Percentiles rank a stretch among this genome's conserved stretches.
Evolutionary conservation across 495 filamentous ascomycete species (phyloP).

Genomic region (Podospora pseudopauciseta): DNA sequence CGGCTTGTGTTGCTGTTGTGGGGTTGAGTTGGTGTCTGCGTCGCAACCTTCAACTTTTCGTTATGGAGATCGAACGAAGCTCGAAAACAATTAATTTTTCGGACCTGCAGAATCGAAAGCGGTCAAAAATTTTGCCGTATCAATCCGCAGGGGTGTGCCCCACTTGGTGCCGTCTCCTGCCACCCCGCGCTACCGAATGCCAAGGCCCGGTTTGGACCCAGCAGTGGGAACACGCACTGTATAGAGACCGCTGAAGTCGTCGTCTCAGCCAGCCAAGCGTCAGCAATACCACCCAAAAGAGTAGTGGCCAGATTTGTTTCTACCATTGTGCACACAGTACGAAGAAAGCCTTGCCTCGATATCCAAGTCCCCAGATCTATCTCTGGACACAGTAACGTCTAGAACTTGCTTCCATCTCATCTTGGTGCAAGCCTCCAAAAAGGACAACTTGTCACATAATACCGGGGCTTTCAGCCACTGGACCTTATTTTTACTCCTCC

Average conservation of each 20-base stretch:
- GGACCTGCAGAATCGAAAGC: conserved; percentile 16
- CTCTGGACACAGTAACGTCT: not conserved
- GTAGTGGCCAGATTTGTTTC: conserved; percentile 25
- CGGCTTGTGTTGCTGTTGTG: conserved; percentile 9
- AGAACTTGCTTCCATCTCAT: not conserved
- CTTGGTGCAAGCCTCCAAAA: not conserved
- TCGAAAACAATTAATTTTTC: conserved; percentile 17
- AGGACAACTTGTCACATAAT: conserved; percentile 4
- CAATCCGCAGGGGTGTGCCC: not conserved
- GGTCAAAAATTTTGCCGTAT: conserved; percentile 19
- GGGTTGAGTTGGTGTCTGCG: not conserved
- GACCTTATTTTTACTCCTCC: not conserved
- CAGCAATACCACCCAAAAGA: conserved; percentile 10
- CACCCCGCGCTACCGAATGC: conserved; percentile 2
- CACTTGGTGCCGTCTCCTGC: not conserved
- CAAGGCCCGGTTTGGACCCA: not conserved
- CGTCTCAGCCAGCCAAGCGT: not conserved
- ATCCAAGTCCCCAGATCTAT: not conserved
- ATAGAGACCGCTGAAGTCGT: not conserved
- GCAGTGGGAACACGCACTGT: conserved; percentile 6
- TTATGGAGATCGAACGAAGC: conserved; percentile 1
- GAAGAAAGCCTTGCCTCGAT: not conserved
- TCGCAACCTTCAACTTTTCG: not conserved
- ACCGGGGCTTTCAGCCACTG: not conserved
- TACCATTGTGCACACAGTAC: not conserved